Conservation (phyloP, 495 filamentous ascomycete species). For the Thermothielavioides terrestris region DNA sequence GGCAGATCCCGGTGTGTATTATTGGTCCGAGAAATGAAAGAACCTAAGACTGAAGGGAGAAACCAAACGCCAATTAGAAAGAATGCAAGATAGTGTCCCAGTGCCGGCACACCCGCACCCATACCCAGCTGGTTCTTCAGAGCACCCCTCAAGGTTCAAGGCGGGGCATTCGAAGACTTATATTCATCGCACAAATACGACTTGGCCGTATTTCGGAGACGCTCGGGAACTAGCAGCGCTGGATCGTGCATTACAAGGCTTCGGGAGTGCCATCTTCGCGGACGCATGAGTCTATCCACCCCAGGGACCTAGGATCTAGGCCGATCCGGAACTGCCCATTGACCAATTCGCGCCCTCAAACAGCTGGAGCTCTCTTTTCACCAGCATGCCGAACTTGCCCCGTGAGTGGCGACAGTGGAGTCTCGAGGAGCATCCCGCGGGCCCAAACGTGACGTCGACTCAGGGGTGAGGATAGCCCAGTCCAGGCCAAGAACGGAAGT, state of each 20-base stretch:
- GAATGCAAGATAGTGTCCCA: not conserved
- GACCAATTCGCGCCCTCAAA: slow-evolving; percentile 7
- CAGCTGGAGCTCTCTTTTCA: not conserved
- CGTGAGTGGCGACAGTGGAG: slow-evolving; percentile 12
- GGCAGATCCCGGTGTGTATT: no score
- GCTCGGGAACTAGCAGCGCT: slow-evolving; percentile 5
- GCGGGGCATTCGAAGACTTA: slow-evolving; percentile 2
- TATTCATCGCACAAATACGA: not conserved
- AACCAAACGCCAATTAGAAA: not conserved
- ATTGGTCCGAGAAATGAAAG: not conserved
- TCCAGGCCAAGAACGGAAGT: no score
- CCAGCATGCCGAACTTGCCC: not conserved
- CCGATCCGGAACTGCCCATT: not conserved
- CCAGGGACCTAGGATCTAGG: not conserved
- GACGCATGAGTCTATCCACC: no score
- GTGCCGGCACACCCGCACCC: not conserved
- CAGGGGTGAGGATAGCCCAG: no score
- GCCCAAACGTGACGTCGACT: not conserved
- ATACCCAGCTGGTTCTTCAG: not conserved
- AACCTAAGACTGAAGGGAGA: not conserved
- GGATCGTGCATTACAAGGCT: not conserved
- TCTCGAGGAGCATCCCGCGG: slow-evolving; percentile 4
- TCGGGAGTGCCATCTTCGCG: not conserved
- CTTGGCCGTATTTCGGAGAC: slow-evolving; percentile 5
- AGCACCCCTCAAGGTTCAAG: not conserved